These are phyloP conservation scores for Candida mesenterica DNA, from an alignment of 1,139 yeast species.

Conservation along the genomic window DNA sequence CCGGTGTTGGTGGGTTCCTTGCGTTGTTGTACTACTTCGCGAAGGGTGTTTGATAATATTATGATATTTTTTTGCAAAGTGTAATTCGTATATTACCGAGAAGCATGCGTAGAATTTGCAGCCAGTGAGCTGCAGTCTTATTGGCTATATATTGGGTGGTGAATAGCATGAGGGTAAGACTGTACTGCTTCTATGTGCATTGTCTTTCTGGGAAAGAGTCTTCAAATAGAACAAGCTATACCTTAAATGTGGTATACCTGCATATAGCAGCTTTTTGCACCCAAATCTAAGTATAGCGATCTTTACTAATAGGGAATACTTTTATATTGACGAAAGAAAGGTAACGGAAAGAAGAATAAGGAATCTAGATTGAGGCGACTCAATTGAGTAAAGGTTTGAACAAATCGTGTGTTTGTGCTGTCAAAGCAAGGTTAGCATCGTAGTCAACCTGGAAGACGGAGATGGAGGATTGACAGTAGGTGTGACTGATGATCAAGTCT, in stretches of 20 bases:
- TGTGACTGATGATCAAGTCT: slow-evolving; percentile 20
- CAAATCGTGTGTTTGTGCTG: slow-evolving; percentile 24
- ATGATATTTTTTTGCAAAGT: not conserved
- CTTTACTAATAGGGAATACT: not conserved
- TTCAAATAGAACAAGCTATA: no score
- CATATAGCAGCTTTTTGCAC: not conserved
- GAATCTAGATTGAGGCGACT: not conserved
- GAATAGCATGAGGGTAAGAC: no score
- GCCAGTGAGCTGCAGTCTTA: no score
- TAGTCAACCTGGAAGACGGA: slow-evolving; percentile 43
- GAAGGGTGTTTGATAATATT: slow-evolving; percentile 7
- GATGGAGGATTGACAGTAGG: slow-evolving; percentile 33
- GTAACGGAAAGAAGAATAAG: not conserved
- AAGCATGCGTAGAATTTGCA: no score
- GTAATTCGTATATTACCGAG: no score
- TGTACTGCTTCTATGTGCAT: no score
- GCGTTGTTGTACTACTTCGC: slow-evolving; percentile 24
- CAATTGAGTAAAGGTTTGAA: slow-evolving; percentile 21
- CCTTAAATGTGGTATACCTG: no score
- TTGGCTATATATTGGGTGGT: no score
- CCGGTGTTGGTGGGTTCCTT: slow-evolving; percentile 30
- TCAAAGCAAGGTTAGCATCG: slow-evolving; percentile 34
- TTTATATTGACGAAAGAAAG: slow-evolving; percentile 2
- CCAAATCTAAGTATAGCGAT: no score
- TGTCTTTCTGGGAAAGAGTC: no score